Evolutionary conservation across 129 eudicot genomes (phyloP).

Genomic region (Lactuca sativa): DNA sequence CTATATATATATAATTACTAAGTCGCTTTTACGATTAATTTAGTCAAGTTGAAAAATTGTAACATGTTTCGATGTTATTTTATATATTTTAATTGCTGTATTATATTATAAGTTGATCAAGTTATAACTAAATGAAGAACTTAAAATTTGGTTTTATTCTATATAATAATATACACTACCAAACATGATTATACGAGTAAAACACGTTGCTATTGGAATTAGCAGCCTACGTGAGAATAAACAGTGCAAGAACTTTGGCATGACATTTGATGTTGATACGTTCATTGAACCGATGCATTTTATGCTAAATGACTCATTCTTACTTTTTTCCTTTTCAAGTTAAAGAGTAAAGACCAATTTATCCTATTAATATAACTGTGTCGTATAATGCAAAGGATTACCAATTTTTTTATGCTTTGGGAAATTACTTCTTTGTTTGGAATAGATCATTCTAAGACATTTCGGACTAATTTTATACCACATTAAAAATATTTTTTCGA

Average conservation of each 20-base stretch:
- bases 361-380: too few species aligned
- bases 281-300: slow-evolving; percentile 15
- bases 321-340: not conserved
- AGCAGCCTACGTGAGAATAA: not conserved
- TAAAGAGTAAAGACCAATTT: not conserved
- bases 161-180: too few species aligned
- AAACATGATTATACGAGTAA: not conserved
- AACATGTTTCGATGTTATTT: not conserved
- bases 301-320: not conserved
- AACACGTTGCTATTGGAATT: not conserved
- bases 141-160: too few species aligned
- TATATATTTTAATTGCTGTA: not conserved
- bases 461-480: too few species aligned
- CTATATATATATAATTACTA: too few species aligned
- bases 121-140: not conserved
- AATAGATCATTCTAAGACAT: too few species aligned
- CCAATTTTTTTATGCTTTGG: too few species aligned
- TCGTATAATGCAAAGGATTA: too few species aligned
- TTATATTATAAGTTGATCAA: not conserved
- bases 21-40: not conserved
- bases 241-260: not conserved
- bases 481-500: too few species aligned
- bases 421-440: too few species aligned
- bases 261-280: slow-evolving; percentile 11
- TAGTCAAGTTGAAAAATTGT: not conserved